Evolutionary conservation across 2,329 filamentous ascomycete species (phyloP), one percentile per base, ranked within the genome.

Genomic region (Phyllosticta capitalensis): DNA sequence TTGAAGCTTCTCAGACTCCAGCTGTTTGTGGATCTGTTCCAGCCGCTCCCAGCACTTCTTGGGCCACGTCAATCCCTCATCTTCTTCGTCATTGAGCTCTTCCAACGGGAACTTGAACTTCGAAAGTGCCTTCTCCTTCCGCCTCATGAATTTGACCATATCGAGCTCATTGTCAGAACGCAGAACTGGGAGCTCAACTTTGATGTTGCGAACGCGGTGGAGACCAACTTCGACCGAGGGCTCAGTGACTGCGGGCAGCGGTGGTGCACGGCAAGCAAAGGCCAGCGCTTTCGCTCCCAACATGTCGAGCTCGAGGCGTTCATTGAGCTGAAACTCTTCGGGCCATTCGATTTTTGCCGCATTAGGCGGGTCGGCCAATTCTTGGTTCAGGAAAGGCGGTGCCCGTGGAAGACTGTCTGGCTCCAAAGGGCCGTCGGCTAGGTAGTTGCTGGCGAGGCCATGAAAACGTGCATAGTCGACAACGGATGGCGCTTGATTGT

Each of bases 401-500:
- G 49, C 67, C 57, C 50, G 54, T 21, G 63, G 50, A 9, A 64
- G 22, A 2, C 28, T 3, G 2, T 24, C 48, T 22, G 28, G 49
- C 9, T 53, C 48, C 20, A 65, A 45, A 1, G 70, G 69, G 52
- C 71, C 59, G 1, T 71, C 63, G 5, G 64, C 64, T 3, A 66
- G 66, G 64, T 74, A 74, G 60, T 77, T 67, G 55, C 60, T 66
- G 30, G 72, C 74, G 21, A 80, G 68, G 3, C 72, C 72, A 60
- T 79, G 67, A 54, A 72, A 75, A 22, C 77, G 73, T 20, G 79
- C 78, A 63, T 80, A 81, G 19, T 79, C 74, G 7, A 80, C 66
- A 6, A 76, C 64, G 20, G 72, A 72, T 17, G 69, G 68, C n/a
- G 74, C 71, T 20, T 45, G 38, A 26, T 26, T 26, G 17, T n/a